A percentile compares a stretch with the other conserved stretches of the same genome.
These are phyloP conservation scores for Penicillium subrubescens DNA, from an alignment of 495 filamentous ascomycete species.

Conservation along the genomic window DNA sequence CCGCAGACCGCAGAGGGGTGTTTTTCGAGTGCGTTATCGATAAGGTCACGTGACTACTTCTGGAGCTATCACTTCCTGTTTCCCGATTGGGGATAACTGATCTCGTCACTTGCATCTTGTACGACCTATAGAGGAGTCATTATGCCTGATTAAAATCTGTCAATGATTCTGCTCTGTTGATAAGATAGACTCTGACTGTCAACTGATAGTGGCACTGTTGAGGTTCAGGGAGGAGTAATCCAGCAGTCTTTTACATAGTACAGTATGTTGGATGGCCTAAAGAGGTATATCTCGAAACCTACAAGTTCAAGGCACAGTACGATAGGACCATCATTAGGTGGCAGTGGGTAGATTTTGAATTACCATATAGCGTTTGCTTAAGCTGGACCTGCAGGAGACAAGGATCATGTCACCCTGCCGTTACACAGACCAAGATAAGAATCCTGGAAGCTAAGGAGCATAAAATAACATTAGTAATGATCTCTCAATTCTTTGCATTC, in stretches of 20 bases:
- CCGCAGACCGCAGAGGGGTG: slow-evolving; percentile 22
- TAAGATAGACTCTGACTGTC: no score
- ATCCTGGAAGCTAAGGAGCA: neutral
- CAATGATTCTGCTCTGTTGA: no score
- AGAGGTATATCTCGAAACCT: neutral
- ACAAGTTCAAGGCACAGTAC: neutral
- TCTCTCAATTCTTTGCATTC: no score
- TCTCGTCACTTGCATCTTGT: neutral
- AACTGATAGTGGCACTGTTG: neutral
- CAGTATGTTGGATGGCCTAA: neutral
- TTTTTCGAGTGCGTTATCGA: slow-evolving; percentile 35
- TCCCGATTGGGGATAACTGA: neutral
- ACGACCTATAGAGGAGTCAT: neutral
- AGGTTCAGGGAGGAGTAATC: neutral
- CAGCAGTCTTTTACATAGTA: neutral
- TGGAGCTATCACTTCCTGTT: neutral
- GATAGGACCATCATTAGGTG: no score
- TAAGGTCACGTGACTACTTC: slow-evolving; percentile 28
- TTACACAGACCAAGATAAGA: slow-evolving; percentile 13
- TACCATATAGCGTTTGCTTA: slow-evolving; percentile 13
- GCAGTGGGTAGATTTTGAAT: slow-evolving; percentile 11
- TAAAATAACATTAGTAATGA: neutral
- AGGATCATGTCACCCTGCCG: slow-evolving; percentile 17
- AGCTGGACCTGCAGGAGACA: slow-evolving; percentile 12
- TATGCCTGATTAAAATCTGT: neutral